phyloP scores from a whole-genome alignment of 352 stramenopile genomes.

The Aphanomyces cochlioides region DNA sequence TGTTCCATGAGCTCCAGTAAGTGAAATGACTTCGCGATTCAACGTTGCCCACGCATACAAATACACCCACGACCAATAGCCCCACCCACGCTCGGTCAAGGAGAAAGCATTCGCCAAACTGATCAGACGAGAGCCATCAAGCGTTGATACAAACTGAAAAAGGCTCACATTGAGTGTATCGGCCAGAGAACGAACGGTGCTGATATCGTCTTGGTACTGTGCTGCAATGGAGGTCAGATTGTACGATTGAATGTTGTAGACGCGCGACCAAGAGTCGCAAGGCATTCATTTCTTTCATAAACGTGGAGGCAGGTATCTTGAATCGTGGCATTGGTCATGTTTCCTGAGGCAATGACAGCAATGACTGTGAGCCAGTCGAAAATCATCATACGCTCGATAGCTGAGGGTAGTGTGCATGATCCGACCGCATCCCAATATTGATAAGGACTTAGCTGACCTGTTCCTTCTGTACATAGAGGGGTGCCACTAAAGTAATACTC shows the following conservation, averaged over 20 bases:
- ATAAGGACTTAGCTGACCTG: background rate
- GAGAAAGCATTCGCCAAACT: background rate
- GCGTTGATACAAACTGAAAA: background rate
- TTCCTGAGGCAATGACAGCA: background rate
- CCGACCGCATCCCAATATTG: background rate
- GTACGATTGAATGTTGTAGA: background rate
- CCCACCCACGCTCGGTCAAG: background rate
- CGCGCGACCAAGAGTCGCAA: no score
- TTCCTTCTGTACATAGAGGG: background rate
- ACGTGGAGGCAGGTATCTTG: background rate
- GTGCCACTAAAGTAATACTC: background rate
- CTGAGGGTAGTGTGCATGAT: background rate
- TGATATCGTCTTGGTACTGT: no score
- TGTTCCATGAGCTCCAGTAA: background rate
- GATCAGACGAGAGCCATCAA: background rate
- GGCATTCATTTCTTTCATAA: background rate
- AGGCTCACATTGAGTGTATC: background rate
- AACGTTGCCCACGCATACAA: background rate
- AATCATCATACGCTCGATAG: background rate
- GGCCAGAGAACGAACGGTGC: no score
- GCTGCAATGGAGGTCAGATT: no score
- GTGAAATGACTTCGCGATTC: slow-evolving; percentile 15
- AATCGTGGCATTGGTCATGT: no score
- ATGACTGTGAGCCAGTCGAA: background rate
- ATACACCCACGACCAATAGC: background rate